Evolutionary conservation across 176 grass and related monocot genomes (phyloP).

Genomic region (Musa schizocarpa): DNA sequence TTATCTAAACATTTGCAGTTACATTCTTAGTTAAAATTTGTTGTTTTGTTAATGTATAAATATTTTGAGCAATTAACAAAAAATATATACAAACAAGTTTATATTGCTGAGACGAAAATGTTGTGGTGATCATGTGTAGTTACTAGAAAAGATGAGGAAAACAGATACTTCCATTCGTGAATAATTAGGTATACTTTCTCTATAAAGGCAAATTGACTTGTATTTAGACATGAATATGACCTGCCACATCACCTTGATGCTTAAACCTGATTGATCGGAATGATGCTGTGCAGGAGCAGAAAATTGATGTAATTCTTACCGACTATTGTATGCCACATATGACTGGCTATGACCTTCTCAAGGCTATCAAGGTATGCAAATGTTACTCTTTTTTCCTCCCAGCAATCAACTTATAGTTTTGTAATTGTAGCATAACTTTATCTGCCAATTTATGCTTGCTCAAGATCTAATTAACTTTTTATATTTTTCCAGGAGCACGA

Average conservation of each 20-base stretch:
- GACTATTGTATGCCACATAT: slow-evolving; percentile 99
- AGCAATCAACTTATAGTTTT: background rate
- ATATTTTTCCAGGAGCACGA: slow-evolving; percentile 42
- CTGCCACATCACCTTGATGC: background rate
- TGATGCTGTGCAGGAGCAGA: slow-evolving; percentile 48
- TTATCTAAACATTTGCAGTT: too few species aligned
- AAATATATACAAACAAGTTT: too few species aligned
- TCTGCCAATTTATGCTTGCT: background rate
- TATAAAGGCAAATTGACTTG: too few species aligned
- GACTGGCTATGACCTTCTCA: slow-evolving; percentile 94
- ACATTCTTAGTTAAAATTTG: too few species aligned
- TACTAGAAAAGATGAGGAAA: too few species aligned
- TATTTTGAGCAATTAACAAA: too few species aligned
- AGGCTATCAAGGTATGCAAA: slow-evolving; percentile 71
- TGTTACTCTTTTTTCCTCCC: background rate
- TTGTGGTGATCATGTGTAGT: too few species aligned
- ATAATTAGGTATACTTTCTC: too few species aligned
- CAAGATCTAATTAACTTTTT: background rate
- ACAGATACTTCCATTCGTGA: too few species aligned
- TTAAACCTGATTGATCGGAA: slow-evolving; percentile 1
- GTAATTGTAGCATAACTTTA: background rate
- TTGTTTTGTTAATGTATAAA: too few species aligned
- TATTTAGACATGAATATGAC: background rate
- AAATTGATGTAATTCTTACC: slow-evolving; percentile 86
- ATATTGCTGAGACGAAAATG: too few species aligned